Conservation (phyloP, 768 basidiomycete genomes). For the Amanita pseudoporphyria region DNA sequence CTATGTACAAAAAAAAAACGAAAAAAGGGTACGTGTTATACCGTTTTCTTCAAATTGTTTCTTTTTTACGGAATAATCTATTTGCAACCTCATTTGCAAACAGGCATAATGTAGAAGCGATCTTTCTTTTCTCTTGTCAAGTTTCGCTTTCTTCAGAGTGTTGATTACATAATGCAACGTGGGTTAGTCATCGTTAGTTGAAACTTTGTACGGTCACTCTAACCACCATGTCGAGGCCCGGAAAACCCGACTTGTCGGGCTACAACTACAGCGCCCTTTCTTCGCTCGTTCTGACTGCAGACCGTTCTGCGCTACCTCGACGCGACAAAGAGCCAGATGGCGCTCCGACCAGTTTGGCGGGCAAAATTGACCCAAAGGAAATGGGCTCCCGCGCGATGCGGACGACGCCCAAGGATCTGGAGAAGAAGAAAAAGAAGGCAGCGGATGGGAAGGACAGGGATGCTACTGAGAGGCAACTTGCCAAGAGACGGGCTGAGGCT, state of each 20-base stretch:
- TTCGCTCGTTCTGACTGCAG: constrained; percentile 89
- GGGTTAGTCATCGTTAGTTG: too few species aligned
- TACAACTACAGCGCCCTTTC: constrained; percentile 98
- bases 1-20: too few species aligned
- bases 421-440: constrained; percentile 91
- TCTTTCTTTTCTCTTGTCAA: too few species aligned
- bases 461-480: constrained; percentile 41
- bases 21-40: too few species aligned
- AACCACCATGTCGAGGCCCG: constrained; percentile 22
- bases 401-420: constrained; percentile 76
- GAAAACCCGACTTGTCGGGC: constrained; percentile 73
- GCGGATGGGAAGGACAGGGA: constrained; percentile 51
- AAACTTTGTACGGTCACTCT: not conserved
- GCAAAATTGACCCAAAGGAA: constrained; percentile 78
- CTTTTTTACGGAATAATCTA: too few species aligned
- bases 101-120: too few species aligned
- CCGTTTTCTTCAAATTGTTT: too few species aligned
- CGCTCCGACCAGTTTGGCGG: constrained; percentile 86
- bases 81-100: too few species aligned
- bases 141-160: too few species aligned
- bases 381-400: constrained; percentile 91
- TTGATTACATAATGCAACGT: too few species aligned
- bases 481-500: constrained; percentile 53
- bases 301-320: constrained; percentile 68
- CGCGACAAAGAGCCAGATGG: constrained; percentile 97